These are phyloP conservation scores for Jamesozyma jinghongensis DNA, from an alignment of 805 yeast species.

Conservation along the genomic window DNA sequence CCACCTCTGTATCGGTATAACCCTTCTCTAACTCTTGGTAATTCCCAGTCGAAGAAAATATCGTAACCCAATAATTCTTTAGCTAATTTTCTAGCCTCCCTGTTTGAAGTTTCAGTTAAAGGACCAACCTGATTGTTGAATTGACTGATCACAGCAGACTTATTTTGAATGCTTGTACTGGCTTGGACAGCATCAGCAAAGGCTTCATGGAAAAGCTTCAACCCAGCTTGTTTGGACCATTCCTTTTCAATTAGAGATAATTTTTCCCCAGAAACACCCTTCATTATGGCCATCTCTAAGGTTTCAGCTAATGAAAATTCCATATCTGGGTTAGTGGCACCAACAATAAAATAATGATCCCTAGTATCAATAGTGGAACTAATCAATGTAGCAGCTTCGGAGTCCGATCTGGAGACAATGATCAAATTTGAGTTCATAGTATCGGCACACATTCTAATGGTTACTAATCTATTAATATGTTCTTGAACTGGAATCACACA, in stretches of 20 bases:
- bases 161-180: constrained; percentile 34
- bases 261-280: constrained; percentile 62
- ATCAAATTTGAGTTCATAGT: constrained; percentile 80
- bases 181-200: constrained; percentile 71
- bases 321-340: constrained; percentile 78
- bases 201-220: constrained; percentile 85
- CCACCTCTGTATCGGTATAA: constrained; percentile 95
- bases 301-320: constrained; percentile 55
- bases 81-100: constrained; percentile 73
- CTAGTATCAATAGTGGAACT: constrained; percentile 91
- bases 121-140: constrained; percentile 68
- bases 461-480: constrained; percentile 88
- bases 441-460: constrained; percentile 93
- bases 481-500: constrained; percentile 96
- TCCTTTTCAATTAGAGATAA: constrained; percentile 67
- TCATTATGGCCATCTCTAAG: constrained; percentile 71
- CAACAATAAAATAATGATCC: constrained; percentile 87
- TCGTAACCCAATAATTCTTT: constrained; percentile 70
- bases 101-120: constrained; percentile 61
- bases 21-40: constrained; percentile 92
- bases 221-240: constrained; percentile 76
- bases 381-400: constrained; percentile 93
- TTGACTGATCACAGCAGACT: constrained; percentile 51
- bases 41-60: constrained; percentile 88
- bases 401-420: constrained; percentile 91